These are phyloP conservation scores for Fusarium tupiense DNA, from an alignment of 2,329 filamentous ascomycete genomes.

Conservation along the genomic window DNA sequence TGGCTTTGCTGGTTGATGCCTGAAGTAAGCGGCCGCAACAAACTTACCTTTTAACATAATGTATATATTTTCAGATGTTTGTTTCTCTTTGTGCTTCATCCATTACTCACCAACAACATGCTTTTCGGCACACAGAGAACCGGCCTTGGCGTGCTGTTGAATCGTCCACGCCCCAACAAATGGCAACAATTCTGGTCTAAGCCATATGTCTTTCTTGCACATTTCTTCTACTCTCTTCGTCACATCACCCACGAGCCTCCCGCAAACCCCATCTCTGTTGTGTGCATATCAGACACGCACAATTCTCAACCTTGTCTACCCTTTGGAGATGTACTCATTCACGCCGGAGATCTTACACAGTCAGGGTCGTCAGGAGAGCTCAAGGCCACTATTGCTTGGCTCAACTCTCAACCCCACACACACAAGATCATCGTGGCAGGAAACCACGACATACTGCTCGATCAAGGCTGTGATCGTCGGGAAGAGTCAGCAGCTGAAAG, in stretches of 20 bases:
- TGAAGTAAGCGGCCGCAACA: background rate
- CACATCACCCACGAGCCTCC: background rate
- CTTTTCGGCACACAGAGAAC: background rate
- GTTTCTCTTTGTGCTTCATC: background rate
- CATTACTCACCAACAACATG: background rate
- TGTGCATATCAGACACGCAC: slow-evolving; percentile 59
- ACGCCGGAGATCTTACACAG: slow-evolving; percentile 60
- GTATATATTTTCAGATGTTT: background rate
- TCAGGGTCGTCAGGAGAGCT: slow-evolving; percentile 55
- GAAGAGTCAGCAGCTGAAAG: background rate
- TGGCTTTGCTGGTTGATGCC: background rate
- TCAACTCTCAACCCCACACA: slow-evolving; percentile 50
- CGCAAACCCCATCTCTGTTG: slow-evolving; percentile 40
- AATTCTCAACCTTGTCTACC: slow-evolving; percentile 51
- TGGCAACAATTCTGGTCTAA: slow-evolving; percentile 11
- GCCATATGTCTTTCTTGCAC: slow-evolving; percentile 4
- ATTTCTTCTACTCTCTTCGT: slow-evolving; percentile 3
- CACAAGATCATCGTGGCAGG: slow-evolving; percentile 59
- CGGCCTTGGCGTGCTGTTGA: slow-evolving; percentile 1
- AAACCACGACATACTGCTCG: slow-evolving; percentile 55
- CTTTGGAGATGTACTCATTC: slow-evolving; percentile 56
- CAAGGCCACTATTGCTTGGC: slow-evolving; percentile 53
- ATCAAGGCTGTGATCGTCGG: slow-evolving; percentile 15
- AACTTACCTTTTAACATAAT: background rate
- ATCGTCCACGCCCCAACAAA: slow-evolving; percentile 1